Percentiles rank a stretch among this genome's conserved stretches.
These are phyloP conservation scores for Hypocrella siamensis DNA, from an alignment of 2,329 filamentous ascomycete species.

Conservation along the genomic window DNA sequence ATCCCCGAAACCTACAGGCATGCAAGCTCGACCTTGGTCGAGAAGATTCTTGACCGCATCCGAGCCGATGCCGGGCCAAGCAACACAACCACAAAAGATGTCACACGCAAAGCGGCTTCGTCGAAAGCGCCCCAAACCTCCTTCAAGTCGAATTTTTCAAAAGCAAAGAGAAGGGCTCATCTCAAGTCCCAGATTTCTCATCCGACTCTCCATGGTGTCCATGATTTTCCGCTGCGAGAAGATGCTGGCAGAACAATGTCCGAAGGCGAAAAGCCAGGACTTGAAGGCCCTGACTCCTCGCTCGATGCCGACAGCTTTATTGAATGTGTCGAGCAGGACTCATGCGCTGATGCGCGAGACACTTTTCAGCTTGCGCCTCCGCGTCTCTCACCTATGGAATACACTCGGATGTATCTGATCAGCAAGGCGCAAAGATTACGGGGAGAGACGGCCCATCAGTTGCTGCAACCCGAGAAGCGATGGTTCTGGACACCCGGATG, in stretches of 20 bases:
- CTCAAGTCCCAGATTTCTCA: conserved; percentile 11
- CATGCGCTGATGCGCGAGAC: neutral
- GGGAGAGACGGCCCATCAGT: conserved; percentile 10
- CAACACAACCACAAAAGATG: neutral
- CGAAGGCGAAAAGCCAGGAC: too few relatives aligned
- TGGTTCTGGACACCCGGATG: conserved; percentile 19
- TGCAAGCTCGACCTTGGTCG: conserved; percentile 8
- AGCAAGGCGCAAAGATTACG: conserved; percentile 14
- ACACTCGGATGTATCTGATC: conserved; percentile 18
- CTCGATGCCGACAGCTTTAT: too few relatives aligned
- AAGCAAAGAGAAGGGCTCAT: conserved; percentile 5
- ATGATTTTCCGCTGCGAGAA: neutral
- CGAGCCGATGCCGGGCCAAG: neutral
- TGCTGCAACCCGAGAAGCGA: conserved; percentile 13
- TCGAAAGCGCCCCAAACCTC: neutral
- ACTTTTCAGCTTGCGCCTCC: conserved; percentile 6
- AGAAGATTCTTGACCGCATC: conserved; percentile 13
- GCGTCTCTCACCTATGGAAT: conserved; percentile 24
- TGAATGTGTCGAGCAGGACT: neutral
- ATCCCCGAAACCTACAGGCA: conserved; percentile 14
- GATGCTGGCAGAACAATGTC: neutral
- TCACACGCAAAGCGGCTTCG: neutral
- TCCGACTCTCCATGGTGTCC: conserved; percentile 6
- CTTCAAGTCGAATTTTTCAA: conserved; percentile 2
- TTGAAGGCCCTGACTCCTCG: too few relatives aligned